Percentiles rank a stretch among this genome's conserved stretches.
These are phyloP conservation scores for Rhizophagus clarus DNA, from an alignment of 192 early-diverging fungal species.

Conservation along the genomic window DNA sequence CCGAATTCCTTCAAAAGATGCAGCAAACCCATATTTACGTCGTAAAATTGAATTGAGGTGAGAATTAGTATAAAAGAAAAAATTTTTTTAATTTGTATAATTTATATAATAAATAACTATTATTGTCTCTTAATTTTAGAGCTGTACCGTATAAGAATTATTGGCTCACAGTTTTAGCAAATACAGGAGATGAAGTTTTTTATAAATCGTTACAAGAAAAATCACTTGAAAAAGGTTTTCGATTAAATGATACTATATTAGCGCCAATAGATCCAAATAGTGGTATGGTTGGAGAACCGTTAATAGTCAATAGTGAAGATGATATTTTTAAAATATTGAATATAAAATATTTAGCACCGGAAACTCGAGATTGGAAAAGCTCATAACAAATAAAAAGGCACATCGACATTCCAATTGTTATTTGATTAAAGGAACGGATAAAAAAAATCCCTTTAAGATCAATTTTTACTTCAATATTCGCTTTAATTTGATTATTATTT, in stretches of 20 bases:
- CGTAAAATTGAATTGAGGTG: conserved; percentile 8
- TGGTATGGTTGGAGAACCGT: not conserved
- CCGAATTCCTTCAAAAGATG: not conserved
- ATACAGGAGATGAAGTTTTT: conserved; percentile 28
- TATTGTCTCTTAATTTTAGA: conserved; percentile 7
- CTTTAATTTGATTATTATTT: too few relatives aligned
- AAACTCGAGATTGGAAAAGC: not conserved
- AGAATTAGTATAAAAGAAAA: not conserved
- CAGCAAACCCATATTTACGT: not conserved
- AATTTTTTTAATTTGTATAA: too few relatives aligned
- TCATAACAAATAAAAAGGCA: not conserved
- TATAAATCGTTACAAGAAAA: not conserved
- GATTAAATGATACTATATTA: conserved; percentile 21
- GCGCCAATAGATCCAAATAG: not conserved
- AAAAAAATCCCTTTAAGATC: too few relatives aligned
- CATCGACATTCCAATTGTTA: not conserved
- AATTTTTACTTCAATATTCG: too few relatives aligned
- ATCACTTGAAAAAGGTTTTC: conserved; percentile 1
- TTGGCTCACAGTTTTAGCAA: conserved; percentile 18
- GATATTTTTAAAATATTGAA: not conserved
- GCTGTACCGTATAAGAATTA: conserved; percentile 26
- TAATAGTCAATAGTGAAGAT: not conserved
- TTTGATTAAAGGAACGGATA: too few relatives aligned
- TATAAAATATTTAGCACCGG: not conserved
- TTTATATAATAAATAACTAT: too few relatives aligned